A percentile compares a stretch with the other conserved stretches of the same genome.
Evolutionary conservation across 257 asterid genomes (phyloP).

Genomic region (Scutellaria galericulata): DNA sequence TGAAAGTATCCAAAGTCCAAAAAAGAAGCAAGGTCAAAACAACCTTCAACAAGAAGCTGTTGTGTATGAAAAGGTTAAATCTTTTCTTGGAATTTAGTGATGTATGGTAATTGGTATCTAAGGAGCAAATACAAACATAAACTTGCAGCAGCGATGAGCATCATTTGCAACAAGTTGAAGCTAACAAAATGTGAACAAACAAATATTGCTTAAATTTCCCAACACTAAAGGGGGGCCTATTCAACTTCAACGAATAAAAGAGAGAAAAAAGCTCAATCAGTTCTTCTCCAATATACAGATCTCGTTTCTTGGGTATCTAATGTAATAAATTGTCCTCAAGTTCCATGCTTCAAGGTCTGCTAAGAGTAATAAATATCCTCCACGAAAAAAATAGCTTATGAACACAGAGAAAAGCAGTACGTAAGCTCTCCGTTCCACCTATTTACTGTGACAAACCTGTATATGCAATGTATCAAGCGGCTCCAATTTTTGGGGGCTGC

Average conservation of each 20-base stretch:
- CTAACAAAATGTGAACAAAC: conserved; percentile 30
- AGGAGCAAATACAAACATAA: no score
- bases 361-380: conserved; percentile 31
- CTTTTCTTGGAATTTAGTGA: no score
- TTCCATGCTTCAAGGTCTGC: conserved; percentile 25
- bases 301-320: conserved; percentile 28
- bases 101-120: no score
- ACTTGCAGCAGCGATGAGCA: no score
- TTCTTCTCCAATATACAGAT: conserved; percentile 34
- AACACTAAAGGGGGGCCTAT: conserved; percentile 30
- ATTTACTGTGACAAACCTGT: conserved; percentile 34
- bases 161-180: conserved; percentile 14
- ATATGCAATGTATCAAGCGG: conserved; percentile 36
- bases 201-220: conserved; percentile 30
- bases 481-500: conserved; percentile 67
- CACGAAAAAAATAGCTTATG: conserved; percentile 14
- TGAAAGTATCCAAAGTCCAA: no score
- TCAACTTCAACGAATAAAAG: conserved; percentile 25
- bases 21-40: no score
- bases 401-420: conserved; percentile 19
- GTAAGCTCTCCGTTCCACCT: conserved; percentile 28
- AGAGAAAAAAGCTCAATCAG: conserved; percentile 26
- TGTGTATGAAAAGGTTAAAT: no score
- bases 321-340: conserved; percentile 25
- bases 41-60: no score